Conservation (phyloP, 2,329 filamentous ascomycete species). For the Ascochyta fabae region DNA sequence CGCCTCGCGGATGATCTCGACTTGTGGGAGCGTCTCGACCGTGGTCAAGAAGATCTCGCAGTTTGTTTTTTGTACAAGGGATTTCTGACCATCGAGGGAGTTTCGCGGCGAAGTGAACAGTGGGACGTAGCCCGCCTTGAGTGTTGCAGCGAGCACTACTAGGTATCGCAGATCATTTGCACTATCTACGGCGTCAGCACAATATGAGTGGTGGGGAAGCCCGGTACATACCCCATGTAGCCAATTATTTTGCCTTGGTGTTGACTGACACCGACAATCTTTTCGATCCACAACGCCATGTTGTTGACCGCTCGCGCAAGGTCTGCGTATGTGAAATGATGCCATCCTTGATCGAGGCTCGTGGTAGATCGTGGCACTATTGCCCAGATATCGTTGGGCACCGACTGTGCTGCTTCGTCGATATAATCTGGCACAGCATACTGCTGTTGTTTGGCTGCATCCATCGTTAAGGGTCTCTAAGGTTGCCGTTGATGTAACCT, state of each 20-base stretch:
- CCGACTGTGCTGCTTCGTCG: slow-evolving; percentile 3
- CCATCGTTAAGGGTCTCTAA: background rate
- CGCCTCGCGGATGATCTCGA: background rate
- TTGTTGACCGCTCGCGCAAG: slow-evolving; percentile 10
- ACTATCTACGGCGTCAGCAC: background rate
- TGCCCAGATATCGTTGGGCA: slow-evolving; percentile 9
- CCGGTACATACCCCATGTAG: slow-evolving; percentile 7
- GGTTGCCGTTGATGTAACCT: background rate
- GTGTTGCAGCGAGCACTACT: slow-evolving; percentile 1
- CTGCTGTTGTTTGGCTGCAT: background rate
- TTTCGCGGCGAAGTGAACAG: slow-evolving; percentile 11
- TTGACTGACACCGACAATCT: slow-evolving; percentile 1
- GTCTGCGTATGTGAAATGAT: slow-evolving; percentile 5
- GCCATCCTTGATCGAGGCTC: slow-evolving; percentile 8
- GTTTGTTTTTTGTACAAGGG: slow-evolving; percentile 4
- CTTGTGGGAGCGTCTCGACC: background rate
- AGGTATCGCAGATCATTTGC: slow-evolving; percentile 15
- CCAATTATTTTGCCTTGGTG: slow-evolving; percentile 11
- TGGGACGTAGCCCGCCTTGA: slow-evolving; percentile 13
- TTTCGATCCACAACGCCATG: slow-evolving; percentile 15
- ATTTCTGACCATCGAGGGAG: slow-evolving; percentile 9
- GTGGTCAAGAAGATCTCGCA: slow-evolving; percentile 11
- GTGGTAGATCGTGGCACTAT: slow-evolving; percentile 10
- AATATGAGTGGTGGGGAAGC: background rate
- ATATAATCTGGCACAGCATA: slow-evolving; percentile 8